phyloP scores from a whole-genome alignment of 805 yeast species.

The Hanseniaspora singularis region DNA sequence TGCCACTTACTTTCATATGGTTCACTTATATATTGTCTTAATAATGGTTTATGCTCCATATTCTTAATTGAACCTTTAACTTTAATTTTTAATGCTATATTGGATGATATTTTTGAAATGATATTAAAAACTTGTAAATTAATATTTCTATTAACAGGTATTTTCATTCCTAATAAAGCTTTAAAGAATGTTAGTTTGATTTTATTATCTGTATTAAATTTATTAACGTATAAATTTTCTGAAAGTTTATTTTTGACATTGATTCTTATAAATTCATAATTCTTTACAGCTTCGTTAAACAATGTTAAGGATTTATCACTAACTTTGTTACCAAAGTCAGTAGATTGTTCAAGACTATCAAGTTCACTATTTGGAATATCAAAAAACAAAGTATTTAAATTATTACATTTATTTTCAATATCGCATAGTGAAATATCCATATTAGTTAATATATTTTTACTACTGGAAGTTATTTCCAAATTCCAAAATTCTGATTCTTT shows the following conservation, averaged over 20 bases:
- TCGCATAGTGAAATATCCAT: constrained; percentile 1
- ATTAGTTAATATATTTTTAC: background rate
- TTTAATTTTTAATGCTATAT: constrained; percentile 6
- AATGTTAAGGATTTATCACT: background rate
- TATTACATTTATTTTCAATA: background rate
- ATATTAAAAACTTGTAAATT: constrained; percentile 10
- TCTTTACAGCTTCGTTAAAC: background rate
- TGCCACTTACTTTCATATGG: constrained; percentile 77
- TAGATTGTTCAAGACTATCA: constrained; percentile 18
- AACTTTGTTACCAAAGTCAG: constrained; percentile 13
- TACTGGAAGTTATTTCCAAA: background rate
- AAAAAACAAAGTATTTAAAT: constrained; percentile 3
- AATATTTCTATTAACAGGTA: constrained; percentile 15
- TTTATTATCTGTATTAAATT: constrained; percentile 3
- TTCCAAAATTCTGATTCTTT: background rate
- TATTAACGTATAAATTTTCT: constrained; percentile 20
- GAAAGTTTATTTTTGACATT: constrained; percentile 26
- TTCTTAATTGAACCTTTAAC: background rate
- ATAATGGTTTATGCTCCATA: constrained; percentile 42
- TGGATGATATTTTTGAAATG: background rate
- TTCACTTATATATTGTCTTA: constrained; percentile 53
- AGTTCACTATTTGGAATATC: constrained; percentile 11
- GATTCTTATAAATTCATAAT: constrained; percentile 30
- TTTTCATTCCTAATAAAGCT: constrained; percentile 13
- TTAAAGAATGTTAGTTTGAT: background rate